Evolutionary conservation across 768 basidiomycete genomes (phyloP), one percentile per base, ranked within the genome.

Genomic region (Pholiota conissans): DNA sequence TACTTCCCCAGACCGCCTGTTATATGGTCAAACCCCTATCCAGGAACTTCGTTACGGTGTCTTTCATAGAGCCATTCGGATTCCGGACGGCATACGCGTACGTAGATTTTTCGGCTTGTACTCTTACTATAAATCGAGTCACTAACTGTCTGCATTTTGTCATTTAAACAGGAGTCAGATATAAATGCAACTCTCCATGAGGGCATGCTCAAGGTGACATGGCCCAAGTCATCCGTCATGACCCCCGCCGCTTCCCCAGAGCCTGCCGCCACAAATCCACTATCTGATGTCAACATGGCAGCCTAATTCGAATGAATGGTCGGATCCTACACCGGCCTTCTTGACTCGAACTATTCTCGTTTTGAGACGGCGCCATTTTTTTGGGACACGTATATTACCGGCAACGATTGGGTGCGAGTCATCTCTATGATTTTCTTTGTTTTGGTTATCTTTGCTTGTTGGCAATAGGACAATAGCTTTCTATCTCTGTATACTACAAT

Each of bases 41-140:
- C 71, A 75, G 13, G 80, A 82, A 47, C 62, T 82, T 16, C 72
- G 79, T 9, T 80, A 75, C 53, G 80, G 80, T 5, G 58, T 61
- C n/a, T 82, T 82, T 59, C 67, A 68, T 8, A 73, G 79, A 10
- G 63, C 67, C 5, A 61, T 82, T 9, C 68, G 62, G 20, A 56
- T 82, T 14, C 77, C 78, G 8, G 52, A 62, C 2, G 76, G 75
- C 18, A 70, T 72, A 16, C 73, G 75, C 69, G 80, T 77, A 56
- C 64, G 69, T 63, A 52, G 11, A 18, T 26, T 55, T 27, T 26
- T 40, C n/a, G 24, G 47, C 20, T 22, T 24, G n/a, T 46, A 13
- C 24, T 58, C 29, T 61, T 26, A 53, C 13, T 57, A 29, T 50
- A 13, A 35, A 54, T 48, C 52, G 27, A 52, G 56, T 73, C 63